Conservation (phyloP, 2,329 filamentous ascomycete genomes). For the Neocucurbitaria cava region DNA sequence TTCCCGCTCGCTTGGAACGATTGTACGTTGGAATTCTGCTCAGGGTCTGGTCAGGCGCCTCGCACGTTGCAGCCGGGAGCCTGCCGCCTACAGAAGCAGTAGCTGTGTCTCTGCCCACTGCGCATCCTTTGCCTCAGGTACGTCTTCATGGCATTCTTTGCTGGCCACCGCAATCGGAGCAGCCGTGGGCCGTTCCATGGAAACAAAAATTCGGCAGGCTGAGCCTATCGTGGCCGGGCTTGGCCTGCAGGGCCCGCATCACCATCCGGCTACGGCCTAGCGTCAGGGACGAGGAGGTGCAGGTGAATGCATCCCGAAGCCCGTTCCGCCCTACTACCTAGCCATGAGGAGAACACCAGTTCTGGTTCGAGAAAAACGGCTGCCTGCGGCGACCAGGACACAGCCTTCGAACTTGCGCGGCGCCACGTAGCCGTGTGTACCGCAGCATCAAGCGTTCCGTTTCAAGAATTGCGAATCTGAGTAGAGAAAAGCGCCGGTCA, state of each 20-base stretch:
- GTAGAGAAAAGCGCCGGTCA: neutral
- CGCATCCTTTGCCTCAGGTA: neutral
- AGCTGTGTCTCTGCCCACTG: neutral
- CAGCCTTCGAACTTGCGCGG: constrained; percentile 20
- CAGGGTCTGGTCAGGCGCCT: constrained; percentile 5
- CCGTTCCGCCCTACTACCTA: neutral
- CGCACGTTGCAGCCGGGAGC: neutral
- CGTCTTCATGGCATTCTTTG: neutral
- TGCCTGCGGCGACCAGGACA: constrained; percentile 6
- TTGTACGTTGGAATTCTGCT: constrained; percentile 10
- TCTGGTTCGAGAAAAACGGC: neutral
- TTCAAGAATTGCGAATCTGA: neutral
- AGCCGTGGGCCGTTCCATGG: constrained; percentile 16
- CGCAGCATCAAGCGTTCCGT: constrained; percentile 6
- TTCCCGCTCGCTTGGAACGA: constrained; percentile 22
- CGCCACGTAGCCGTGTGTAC: constrained; percentile 14
- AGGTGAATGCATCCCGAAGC: constrained; percentile 17
- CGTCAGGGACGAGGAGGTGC: constrained; percentile 11
- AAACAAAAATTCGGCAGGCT: constrained; percentile 16
- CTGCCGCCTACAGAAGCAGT: neutral
- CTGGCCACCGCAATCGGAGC: constrained; percentile 21
- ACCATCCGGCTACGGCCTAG: constrained; percentile 10
- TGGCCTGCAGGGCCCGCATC: constrained; percentile 19
- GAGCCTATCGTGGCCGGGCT: constrained; percentile 17
- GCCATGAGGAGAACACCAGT: neutral